Percentiles rank a stretch among this genome's conserved stretches.
phyloP scores from a whole-genome alignment of 108 stramenopile genomes.

The Pseudonitzschia multistriata region DNA sequence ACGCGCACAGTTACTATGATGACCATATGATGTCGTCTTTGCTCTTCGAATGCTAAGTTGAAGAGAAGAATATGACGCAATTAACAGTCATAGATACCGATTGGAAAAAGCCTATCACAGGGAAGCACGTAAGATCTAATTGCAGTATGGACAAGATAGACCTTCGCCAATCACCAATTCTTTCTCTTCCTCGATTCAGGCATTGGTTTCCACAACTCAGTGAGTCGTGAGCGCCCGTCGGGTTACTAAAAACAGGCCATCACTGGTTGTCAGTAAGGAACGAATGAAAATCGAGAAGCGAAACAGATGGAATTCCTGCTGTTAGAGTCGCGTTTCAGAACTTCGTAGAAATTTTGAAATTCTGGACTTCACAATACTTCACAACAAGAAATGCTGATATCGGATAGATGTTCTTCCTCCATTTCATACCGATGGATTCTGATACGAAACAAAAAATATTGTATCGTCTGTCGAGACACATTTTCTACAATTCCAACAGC shows the following conservation, averaged over 20 bases:
- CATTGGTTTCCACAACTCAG: no score
- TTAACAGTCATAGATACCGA: no score
- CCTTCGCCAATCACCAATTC: no score
- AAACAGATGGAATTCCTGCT: background rate
- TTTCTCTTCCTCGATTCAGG: no score
- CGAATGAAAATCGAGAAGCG: background rate
- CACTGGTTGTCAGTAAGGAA: background rate
- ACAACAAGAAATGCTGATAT: no score
- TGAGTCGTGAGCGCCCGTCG: background rate
- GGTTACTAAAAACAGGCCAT: background rate
- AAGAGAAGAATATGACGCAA: no score
- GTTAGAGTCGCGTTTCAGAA: background rate
- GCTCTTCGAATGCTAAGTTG: no score
- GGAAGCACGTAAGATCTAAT: no score
- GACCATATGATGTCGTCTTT: no score
- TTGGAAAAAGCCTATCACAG: no score
- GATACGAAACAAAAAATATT: background rate
- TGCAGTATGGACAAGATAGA: no score
- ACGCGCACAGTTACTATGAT: no score
- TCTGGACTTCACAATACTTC: background rate
- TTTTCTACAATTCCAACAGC: background rate
- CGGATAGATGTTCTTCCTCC: background rate
- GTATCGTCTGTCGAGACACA: background rate
- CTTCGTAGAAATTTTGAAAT: background rate
- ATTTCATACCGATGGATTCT: background rate